These are phyloP conservation scores for Trichoderma semiorbis DNA, from an alignment of 2,329 filamentous ascomycete genomes.

Conservation along the genomic window DNA sequence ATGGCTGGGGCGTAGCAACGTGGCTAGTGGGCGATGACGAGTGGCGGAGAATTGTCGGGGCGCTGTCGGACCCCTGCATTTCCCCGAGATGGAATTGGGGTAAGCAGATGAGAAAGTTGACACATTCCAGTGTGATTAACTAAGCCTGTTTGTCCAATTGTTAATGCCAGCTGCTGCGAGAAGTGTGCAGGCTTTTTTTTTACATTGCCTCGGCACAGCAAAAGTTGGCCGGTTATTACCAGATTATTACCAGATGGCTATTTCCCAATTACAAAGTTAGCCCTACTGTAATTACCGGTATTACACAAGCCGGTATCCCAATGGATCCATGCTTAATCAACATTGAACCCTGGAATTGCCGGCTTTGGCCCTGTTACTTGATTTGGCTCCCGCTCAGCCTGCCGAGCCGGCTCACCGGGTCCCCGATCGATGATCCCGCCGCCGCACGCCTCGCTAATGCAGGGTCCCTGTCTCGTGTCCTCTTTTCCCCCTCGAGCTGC, in stretches of 20 bases:
- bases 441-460: slow-evolving; percentile 10
- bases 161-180: not conserved
- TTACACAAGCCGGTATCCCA: not conserved
- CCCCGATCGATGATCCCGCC: slow-evolving; percentile 9
- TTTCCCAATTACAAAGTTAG: no score
- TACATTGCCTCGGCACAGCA: not conserved
- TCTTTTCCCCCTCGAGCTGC: not conserved
- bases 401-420: slow-evolving; percentile 6
- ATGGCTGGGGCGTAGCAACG: not conserved
- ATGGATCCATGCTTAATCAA: not conserved
- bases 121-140: not conserved
- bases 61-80: not conserved
- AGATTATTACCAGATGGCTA: not conserved
- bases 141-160: not conserved
- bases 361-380: not conserved
- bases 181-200: not conserved
- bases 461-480: slow-evolving; percentile 1
- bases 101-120: not conserved
- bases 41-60: not conserved
- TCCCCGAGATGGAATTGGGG: not conserved
- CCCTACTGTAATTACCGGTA: not conserved
- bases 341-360: not conserved
- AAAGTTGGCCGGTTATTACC: not conserved
- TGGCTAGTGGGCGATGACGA: not conserved
- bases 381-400: not conserved